Percentiles rank a stretch among this genome's conserved stretches.
Evolutionary conservation across 2,329 filamentous ascomycete genomes (phyloP).

Genomic region (Cryphonectria nitschkei): DNA sequence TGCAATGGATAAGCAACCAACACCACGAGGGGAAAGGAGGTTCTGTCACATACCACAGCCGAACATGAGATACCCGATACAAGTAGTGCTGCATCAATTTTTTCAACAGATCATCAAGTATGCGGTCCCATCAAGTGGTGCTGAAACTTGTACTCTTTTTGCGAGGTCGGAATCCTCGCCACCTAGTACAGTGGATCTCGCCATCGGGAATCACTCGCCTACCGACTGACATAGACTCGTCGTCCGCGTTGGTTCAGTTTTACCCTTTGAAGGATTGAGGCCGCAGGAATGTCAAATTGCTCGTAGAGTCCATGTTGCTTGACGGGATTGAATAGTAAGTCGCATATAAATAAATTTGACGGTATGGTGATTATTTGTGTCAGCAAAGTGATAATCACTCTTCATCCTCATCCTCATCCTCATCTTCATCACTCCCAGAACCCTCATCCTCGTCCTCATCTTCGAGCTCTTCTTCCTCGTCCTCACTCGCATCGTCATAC

Average conservation of each 20-base stretch:
- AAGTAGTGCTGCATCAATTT: not conserved
- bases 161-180: too few relatives aligned
- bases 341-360: not conserved
- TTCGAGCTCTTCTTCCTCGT: constrained; percentile 30
- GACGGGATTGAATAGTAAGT: not conserved
- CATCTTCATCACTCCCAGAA: constrained; percentile 2
- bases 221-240: not conserved
- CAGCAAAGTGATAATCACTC: not conserved
- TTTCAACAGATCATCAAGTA: too few relatives aligned
- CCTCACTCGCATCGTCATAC: constrained; percentile 38
- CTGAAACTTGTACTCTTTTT: not conserved
- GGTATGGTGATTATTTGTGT: not conserved
- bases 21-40: too few relatives aligned
- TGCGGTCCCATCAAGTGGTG: not conserved
- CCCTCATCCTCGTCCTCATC: constrained; percentile 38
- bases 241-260: not conserved
- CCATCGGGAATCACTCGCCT: not conserved
- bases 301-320: not conserved
- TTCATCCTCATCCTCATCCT: constrained; percentile 2
- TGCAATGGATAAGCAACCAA: constrained; percentile 3
- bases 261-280: not conserved
- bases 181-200: not conserved
- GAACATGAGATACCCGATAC: not conserved
- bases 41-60: not conserved
- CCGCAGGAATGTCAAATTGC: too few relatives aligned